phyloP scores from a whole-genome alignment of 495 filamentous ascomycete species.

The Daldinia decipiens region DNA sequence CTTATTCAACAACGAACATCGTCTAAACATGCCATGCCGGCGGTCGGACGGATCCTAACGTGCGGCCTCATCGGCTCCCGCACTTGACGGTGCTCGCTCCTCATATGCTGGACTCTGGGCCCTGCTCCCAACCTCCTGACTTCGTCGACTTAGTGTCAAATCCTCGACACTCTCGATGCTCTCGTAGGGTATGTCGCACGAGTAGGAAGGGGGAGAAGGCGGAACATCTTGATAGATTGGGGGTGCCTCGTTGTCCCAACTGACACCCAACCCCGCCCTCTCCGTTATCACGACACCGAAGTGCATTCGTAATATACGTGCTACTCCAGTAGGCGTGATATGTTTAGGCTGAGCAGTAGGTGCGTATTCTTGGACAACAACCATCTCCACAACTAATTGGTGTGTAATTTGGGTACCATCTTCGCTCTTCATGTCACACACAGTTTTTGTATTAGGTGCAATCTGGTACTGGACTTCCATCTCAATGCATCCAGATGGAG shows the following conservation, averaged over 20 bases:
- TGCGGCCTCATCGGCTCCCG: constrained; percentile 8
- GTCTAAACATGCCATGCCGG: neutral
- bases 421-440: constrained; percentile 81
- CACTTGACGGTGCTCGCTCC: constrained; percentile 25
- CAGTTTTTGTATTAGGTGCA: constrained; percentile 58
- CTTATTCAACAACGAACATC: constrained; percentile 12
- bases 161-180: constrained; percentile 44
- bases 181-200: constrained; percentile 40
- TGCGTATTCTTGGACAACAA: constrained; percentile 91
- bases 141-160: constrained; percentile 22
- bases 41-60: constrained; percentile 28
- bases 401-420: constrained; percentile 83
- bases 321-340: constrained; percentile 87
- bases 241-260: constrained; percentile 96
- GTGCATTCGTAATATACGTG: constrained; percentile 92
- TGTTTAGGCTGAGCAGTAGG: constrained; percentile 73
- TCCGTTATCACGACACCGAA: constrained; percentile 85
- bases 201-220: constrained; percentile 82
- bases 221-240: constrained; percentile 96
- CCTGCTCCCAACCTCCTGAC: constrained; percentile 19
- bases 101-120: constrained; percentile 34
- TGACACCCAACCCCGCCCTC: constrained; percentile 86
- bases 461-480: constrained; percentile 82
- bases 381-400: constrained; percentile 89
- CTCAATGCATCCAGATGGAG: constrained; percentile 73